phyloP scores from a whole-genome alignment of 306 rosid species.

The Glycine tomentella region DNA sequence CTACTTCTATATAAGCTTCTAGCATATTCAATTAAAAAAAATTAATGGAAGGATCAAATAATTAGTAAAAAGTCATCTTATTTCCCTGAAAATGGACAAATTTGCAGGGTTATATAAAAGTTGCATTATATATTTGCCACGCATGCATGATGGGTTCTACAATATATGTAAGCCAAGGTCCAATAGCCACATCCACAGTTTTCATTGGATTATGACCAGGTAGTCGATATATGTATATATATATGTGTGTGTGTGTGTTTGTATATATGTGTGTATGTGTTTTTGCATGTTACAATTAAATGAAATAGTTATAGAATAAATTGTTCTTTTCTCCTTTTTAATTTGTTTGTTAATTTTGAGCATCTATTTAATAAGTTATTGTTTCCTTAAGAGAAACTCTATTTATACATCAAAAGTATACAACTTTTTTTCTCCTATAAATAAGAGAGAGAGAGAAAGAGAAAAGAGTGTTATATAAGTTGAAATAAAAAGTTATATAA shows the following conservation, averaged over 20 bases:
- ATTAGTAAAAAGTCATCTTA: too few relatives aligned
- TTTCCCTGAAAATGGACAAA: too few relatives aligned
- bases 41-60: too few relatives aligned
- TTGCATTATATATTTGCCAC: conserved; percentile 8
- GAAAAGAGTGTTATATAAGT: neutral
- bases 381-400: neutral
- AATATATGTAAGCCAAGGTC: neutral
- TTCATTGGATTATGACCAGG: conserved; percentile 46
- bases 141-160: conserved; percentile 23
- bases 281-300: conserved; percentile 44
- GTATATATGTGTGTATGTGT: too few relatives aligned
- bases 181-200: conserved; percentile 57
- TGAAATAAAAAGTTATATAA: neutral
- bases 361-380: neutral
- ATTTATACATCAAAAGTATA: neutral
- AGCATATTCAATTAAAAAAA: too few relatives aligned
- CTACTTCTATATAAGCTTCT: neutral
- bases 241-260: too few relatives aligned
- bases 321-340: neutral
- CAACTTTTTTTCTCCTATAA: neutral
- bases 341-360: conserved; percentile 1
- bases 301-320: conserved; percentile 39
- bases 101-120: too few relatives aligned
- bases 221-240: conserved; percentile 38
- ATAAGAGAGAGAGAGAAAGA: neutral